phyloP scores from a whole-genome alignment of 176 grass and related monocot genomes.

The barley (Hordeum vulgare) region MorexV3_pseudomolecules_assembly NC_058520.1:148673370-148673869 shows the following conservation, averaged over 20 bases:
- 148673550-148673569: not conserved
- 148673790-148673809: too few species aligned
- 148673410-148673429: not conserved
- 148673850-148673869: too few species aligned
- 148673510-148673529: not conserved
- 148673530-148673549: not conserved
- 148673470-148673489: not conserved
- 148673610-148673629: not conserved
- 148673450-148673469: not conserved
- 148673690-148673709: not conserved
- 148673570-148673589: not conserved
- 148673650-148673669: not conserved
- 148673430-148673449: not conserved
- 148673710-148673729: not conserved
- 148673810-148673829: too few species aligned
- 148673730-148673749: not conserved
- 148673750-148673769: not conserved
- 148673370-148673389: too few species aligned
- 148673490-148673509: not conserved
- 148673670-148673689: not conserved
- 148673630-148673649: not conserved
- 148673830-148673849: too few species aligned
- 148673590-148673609: not conserved
- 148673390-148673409: too few species aligned
- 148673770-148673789: too few species aligned